Percentiles rank a stretch among this genome's conserved stretches.
Evolutionary conservation across 352 stramenopile species (phyloP).

Genomic region (Thalassiosira livingstoniorum): DNA sequence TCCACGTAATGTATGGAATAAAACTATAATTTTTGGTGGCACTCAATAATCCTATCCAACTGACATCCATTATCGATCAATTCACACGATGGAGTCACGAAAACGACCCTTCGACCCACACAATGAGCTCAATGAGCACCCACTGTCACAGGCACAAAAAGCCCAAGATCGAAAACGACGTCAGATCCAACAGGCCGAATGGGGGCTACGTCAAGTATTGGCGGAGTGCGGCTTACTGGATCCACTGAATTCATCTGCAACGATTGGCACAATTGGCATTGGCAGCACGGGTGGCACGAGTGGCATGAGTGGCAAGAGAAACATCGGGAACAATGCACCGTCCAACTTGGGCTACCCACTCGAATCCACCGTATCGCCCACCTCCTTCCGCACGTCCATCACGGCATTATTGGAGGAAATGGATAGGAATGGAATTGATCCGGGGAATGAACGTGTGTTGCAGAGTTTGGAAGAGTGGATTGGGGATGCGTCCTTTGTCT

Average conservation of each 20-base stretch:
- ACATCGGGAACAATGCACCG: conserved; percentile 3
- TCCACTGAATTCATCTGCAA: not conserved
- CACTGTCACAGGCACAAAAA: no score
- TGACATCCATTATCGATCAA: no score
- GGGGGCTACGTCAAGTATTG: conserved; percentile 56
- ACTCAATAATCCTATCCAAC: no score
- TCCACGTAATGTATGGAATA: no score
- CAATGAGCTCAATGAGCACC: no score
- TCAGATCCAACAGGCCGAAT: conserved; percentile 43
- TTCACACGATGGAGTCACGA: no score
- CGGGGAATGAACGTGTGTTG: conserved; percentile 46
- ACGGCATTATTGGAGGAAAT: conserved; percentile 57
- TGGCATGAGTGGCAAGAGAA: conserved; percentile 14
- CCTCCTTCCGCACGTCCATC: conserved; percentile 45
- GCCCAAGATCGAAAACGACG: conserved; percentile 44
- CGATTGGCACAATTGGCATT: not conserved
- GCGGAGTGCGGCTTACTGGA: conserved; percentile 49
- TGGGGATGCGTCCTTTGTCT: conserved; percentile 6
- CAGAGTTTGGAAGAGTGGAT: conserved; percentile 35
- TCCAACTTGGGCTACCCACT: conserved; percentile 47
- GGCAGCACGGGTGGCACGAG: not conserved
- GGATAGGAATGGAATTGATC: conserved; percentile 55
- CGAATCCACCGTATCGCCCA: conserved; percentile 43
- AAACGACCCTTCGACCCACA: no score
- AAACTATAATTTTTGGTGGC: no score